Percentiles rank a stretch among this genome's conserved stretches.
Conservation (phyloP, 2,329 filamentous ascomycete genomes). For the Aspergillus pseudoviridinutans region DNA sequence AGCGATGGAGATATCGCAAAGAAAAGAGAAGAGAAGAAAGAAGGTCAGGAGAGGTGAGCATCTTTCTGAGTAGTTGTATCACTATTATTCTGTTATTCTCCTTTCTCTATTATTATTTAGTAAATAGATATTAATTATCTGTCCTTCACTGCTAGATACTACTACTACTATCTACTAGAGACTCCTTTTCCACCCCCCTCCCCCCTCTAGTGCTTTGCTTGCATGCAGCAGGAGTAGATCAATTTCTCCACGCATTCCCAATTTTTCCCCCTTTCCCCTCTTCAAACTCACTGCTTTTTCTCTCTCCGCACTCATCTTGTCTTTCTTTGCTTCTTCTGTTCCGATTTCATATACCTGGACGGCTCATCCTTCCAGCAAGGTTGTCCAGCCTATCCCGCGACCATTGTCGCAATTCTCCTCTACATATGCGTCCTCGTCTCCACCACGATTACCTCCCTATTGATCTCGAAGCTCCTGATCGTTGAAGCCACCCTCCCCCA, state of each 20-base stretch:
- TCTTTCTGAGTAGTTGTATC: not conserved
- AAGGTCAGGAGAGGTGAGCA: not conserved
- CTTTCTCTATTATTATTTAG: not conserved
- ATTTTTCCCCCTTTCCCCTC: conserved; percentile 5
- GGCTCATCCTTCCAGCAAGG: not conserved
- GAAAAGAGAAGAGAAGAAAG: not conserved
- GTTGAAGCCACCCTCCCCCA: conserved; percentile 6
- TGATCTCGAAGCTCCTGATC: conserved; percentile 12
- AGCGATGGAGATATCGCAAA: not conserved
- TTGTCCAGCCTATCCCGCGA: conserved; percentile 9
- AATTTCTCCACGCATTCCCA: not conserved
- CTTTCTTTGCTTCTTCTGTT: not conserved
- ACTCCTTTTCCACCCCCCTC: not conserved
- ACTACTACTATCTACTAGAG: no score
- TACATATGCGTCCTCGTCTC: conserved; percentile 20
- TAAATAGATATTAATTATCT: no score
- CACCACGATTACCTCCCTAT: conserved; percentile 7
- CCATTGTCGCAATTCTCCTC: conserved; percentile 15
- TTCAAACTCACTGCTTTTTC: conserved; percentile 1
- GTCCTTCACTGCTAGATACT: no score
- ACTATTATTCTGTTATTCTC: not conserved
- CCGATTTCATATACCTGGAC: not conserved
- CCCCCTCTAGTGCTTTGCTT: not conserved
- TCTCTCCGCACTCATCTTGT: conserved; percentile 3
- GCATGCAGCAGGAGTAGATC: not conserved